Evolutionary conservation across 129 eudicot genomes (phyloP).

Genomic region (Artemisia argyi): DNA sequence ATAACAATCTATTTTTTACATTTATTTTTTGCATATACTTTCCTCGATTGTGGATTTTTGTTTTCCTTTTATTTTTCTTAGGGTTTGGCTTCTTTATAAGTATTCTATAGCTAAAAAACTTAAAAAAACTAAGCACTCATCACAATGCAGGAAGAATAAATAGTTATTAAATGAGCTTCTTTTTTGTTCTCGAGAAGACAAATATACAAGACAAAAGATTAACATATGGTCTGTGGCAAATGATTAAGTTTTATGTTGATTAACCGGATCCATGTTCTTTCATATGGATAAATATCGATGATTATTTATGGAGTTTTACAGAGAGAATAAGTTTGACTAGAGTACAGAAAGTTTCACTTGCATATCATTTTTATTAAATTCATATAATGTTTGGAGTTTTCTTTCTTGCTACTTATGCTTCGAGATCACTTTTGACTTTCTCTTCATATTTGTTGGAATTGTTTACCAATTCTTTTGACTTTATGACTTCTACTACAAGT

Average conservation of each 20-base stretch:
- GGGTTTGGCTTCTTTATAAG: conserved; percentile 17
- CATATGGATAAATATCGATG: too few species aligned
- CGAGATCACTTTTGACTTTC: conserved; percentile 30
- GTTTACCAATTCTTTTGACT: conserved; percentile 35
- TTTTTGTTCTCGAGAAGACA: conserved; percentile 6
- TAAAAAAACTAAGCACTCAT: conserved; percentile 27
- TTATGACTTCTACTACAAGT: conserved; percentile 20
- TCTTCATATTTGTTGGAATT: conserved; percentile 27
- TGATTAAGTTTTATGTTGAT: not conserved
- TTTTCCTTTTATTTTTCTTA: conserved; percentile 1
- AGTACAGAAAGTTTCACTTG: too few species aligned
- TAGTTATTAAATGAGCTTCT: not conserved
- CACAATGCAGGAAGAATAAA: conserved; percentile 20
- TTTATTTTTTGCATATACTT: not conserved
- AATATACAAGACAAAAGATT: not conserved
- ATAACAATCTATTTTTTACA: not conserved
- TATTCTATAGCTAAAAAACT: not conserved
- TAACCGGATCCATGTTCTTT: too few species aligned
- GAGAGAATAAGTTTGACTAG: too few species aligned
- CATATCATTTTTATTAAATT: too few species aligned
- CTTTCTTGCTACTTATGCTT: conserved; percentile 31
- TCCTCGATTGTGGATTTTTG: not conserved
- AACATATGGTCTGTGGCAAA: not conserved
- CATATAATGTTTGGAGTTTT: conserved; percentile 22
- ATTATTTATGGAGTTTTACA: too few species aligned